These are phyloP conservation scores for Elsinoe necatrix DNA, from an alignment of 2,329 filamentous ascomycete genomes.

Conservation along the genomic window DNA sequence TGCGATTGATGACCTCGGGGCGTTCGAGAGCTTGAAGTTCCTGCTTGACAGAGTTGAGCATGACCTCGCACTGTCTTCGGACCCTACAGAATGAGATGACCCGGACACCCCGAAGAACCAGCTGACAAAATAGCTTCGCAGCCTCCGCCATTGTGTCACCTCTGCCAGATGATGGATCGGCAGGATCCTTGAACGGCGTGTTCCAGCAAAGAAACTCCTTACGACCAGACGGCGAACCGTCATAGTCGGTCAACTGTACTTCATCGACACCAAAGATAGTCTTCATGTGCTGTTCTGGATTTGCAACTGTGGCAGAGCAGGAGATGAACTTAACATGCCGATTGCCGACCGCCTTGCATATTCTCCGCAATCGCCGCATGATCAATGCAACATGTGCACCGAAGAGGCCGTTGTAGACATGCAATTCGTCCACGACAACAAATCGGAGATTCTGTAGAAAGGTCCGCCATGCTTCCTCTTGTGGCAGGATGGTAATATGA, in stretches of 20 bases:
- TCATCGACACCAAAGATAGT: slow-evolving; percentile 85
- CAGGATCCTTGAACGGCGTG: slow-evolving; percentile 84
- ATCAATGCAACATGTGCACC: slow-evolving; percentile 91
- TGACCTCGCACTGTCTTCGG: slow-evolving; percentile 76
- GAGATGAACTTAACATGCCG: slow-evolving; percentile 79
- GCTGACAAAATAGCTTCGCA: slow-evolving; percentile 81
- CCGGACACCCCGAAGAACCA: slow-evolving; percentile 78
- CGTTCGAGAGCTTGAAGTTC: slow-evolving; percentile 68
- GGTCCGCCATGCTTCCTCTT: slow-evolving; percentile 79
- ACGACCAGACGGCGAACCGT: slow-evolving; percentile 82
- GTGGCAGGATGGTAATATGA: slow-evolving; percentile 84
- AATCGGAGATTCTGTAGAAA: slow-evolving; percentile 86
- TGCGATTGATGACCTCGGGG: slow-evolving; percentile 63
- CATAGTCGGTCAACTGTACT: slow-evolving; percentile 75
- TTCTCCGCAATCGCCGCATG: slow-evolving; percentile 77
- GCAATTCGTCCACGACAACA: slow-evolving; percentile 77
- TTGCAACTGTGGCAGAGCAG: slow-evolving; percentile 92
- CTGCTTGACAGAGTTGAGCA: slow-evolving; percentile 69
- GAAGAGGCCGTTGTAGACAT: slow-evolving; percentile 93
- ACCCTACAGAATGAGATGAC: slow-evolving; percentile 91
- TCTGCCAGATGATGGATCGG: slow-evolving; percentile 76
- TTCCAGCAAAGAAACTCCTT: slow-evolving; percentile 99
- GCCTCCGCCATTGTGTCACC: slow-evolving; percentile 76
- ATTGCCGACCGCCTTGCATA: slow-evolving; percentile 88
- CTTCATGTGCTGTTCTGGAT: slow-evolving; percentile 83